Evolutionary conservation across 768 basidiomycete species (phyloP).

Genomic region (Podaxis mareebaensis): DNA sequence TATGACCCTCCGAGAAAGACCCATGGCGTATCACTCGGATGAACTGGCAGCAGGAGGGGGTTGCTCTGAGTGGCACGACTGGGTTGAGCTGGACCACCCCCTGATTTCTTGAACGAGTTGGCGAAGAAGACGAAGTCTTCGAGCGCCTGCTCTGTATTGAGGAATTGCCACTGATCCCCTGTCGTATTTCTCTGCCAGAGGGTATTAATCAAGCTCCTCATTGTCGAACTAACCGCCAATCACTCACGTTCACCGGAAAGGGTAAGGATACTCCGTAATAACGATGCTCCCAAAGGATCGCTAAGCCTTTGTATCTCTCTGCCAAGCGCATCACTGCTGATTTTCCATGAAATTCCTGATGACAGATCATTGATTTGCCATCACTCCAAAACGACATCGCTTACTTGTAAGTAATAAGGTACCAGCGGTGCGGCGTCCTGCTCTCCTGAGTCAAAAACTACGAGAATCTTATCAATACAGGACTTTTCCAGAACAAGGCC

Average conservation of each 20-base stretch:
- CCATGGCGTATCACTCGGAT: constrained; percentile 47
- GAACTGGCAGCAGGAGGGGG: constrained; percentile 26
- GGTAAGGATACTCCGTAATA: constrained; percentile 50
- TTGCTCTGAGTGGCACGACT: constrained; percentile 9
- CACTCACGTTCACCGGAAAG: constrained; percentile 44
- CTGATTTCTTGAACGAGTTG: constrained; percentile 31
- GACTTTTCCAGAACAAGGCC: not conserved
- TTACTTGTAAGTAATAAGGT: constrained; percentile 45
- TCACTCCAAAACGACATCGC: not conserved
- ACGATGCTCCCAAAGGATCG: constrained; percentile 52
- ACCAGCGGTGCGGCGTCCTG: constrained; percentile 48
- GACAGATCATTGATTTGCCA: not conserved
- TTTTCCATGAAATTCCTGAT: constrained; percentile 47
- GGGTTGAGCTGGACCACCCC: constrained; percentile 2
- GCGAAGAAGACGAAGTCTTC: constrained; percentile 53
- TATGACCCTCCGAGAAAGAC: constrained; percentile 52
- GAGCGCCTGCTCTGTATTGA: constrained; percentile 50
- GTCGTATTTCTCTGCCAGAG: constrained; percentile 42
- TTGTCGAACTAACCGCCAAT: not conserved
- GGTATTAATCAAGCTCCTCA: not conserved
- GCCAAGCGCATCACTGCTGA: constrained; percentile 50
- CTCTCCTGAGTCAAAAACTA: constrained; percentile 55
- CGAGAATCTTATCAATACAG: not conserved
- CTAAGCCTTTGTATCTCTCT: constrained; percentile 45
- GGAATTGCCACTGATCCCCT: constrained; percentile 44